phyloP scores from a whole-genome alignment of 345 rosid genomes.

The Euphorbia pulcherrima region DNA sequence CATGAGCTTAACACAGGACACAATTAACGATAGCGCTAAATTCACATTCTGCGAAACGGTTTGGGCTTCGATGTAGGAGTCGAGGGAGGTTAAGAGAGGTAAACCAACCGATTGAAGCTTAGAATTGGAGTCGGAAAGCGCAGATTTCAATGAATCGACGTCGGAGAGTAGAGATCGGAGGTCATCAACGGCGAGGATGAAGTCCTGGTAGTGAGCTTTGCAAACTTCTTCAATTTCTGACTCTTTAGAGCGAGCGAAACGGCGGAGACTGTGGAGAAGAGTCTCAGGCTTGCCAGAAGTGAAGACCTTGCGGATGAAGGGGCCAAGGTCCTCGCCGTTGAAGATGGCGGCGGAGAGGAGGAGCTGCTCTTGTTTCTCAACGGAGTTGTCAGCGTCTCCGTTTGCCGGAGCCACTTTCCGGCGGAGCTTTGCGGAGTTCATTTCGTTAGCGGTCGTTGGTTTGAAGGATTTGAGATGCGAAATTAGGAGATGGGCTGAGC shows the following conservation, averaged over 20 bases:
- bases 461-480: background rate
- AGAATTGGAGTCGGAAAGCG: constrained; percentile 82
- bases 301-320: constrained; percentile 82
- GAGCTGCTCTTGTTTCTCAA: constrained; percentile 74
- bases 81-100: constrained; percentile 74
- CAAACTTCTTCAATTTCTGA: constrained; percentile 98
- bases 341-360: constrained; percentile 83
- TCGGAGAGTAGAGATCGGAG: constrained; percentile 96
- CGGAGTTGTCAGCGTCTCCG: constrained; percentile 59
- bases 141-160: constrained; percentile 84
- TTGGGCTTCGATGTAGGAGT: constrained; percentile 67
- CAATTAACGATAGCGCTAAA: constrained; percentile 55
- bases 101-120: constrained; percentile 76
- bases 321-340: constrained; percentile 90
- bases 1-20: constrained; percentile 55
- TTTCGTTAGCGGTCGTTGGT: constrained; percentile 8
- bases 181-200: constrained; percentile 93
- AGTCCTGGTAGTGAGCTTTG: constrained; percentile 95
- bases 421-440: constrained; percentile 70
- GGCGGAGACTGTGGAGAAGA: constrained; percentile 81
- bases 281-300: constrained; percentile 79
- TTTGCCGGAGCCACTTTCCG: constrained; percentile 60
- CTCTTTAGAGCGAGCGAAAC: constrained; percentile 80
- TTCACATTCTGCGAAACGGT: constrained; percentile 65
- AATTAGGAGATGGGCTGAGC: background rate